Base-by-base conservation (phyloP, 1,284 basidiomycete species). In the Erythrobasidium hasegawianum region DNA sequence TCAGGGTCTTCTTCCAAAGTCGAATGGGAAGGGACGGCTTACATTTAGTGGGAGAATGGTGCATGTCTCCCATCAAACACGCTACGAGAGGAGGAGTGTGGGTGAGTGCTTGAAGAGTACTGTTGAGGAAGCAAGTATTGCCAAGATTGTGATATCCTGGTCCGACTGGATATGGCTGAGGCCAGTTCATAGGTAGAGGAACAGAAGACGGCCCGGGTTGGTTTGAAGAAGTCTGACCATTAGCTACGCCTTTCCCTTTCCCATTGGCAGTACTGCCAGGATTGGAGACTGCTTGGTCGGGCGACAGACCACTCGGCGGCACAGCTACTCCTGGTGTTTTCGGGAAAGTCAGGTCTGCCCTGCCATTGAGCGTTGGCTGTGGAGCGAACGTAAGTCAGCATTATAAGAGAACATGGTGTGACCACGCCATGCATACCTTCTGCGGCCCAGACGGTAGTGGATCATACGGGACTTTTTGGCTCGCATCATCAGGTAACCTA, bases 51-150 rank as follows among this genome's bases (percentile, higher is more conserved):
- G 79, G 78, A 20, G 79, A 78, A 74, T 94, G 89, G 1, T 78
- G 57, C 7, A 62, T 57, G 40, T 64, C 73, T 13, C 73, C 80
- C 33, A 83, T 69, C 11, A 94, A 77, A 40, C 89, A 78, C 69
- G 84, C 83, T 29, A 96, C 82, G 18, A 99, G 82, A 2, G 94
- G 92, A 9, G 94, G 87, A 0, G 95, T 97, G 76, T 98, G 94
- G 20, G 97, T 79, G 56, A 98, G 82, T 72, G 92, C 91, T 80
- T 99, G 96, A 67, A 98, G 80, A 38, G 89, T 90, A 71, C 91
- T 93, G 78, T 99, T 99, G 73, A 97, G 81, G 78, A 97, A 99
- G 79, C 96, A 99, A 1, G 92, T 96, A 77, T 97, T 98, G 57
- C 92, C 92, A n/a, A 81, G 86, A 78, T 99, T 99, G 74, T 85